Conservation (phyloP, 495 filamentous ascomycete species). For the Podospora australis region DNA sequence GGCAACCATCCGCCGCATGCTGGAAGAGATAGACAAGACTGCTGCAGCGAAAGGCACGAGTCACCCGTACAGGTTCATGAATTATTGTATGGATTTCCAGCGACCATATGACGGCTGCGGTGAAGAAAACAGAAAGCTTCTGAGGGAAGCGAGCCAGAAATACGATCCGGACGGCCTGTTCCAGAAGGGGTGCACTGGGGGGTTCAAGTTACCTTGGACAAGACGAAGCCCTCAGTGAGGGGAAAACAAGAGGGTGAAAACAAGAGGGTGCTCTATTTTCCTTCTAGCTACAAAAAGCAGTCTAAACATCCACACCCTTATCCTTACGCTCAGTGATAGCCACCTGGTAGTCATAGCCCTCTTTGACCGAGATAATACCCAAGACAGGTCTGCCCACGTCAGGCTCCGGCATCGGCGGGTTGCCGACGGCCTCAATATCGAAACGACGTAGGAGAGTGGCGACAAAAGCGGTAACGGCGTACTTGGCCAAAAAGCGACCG, state of each 20-base stretch:
- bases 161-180: background rate
- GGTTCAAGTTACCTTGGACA: background rate
- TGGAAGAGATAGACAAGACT: background rate
- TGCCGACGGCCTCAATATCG: conserved; percentile 11
- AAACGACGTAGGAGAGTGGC: conserved; percentile 21
- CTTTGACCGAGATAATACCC: conserved; percentile 20
- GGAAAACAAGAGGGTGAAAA: no score
- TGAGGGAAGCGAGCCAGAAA: background rate
- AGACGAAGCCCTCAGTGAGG: background rate
- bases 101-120: background rate
- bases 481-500: conserved; percentile 22
- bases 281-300: background rate
- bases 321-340: conserved; percentile 1
- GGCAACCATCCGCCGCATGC: background rate
- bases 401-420: conserved; percentile 13
- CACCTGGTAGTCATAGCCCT: conserved; percentile 12
- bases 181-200: background rate
- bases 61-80: background rate
- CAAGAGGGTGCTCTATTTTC: no score
- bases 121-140: background rate
- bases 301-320: background rate
- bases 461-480: conserved; percentile 18
- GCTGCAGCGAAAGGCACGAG: background rate
- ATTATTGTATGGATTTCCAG: background rate
- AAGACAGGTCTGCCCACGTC: conserved; percentile 21